Evolutionary conservation across 2,329 filamentous ascomycete genomes (phyloP).

Genomic region (Cylindrodendrum hubeiense): DNA sequence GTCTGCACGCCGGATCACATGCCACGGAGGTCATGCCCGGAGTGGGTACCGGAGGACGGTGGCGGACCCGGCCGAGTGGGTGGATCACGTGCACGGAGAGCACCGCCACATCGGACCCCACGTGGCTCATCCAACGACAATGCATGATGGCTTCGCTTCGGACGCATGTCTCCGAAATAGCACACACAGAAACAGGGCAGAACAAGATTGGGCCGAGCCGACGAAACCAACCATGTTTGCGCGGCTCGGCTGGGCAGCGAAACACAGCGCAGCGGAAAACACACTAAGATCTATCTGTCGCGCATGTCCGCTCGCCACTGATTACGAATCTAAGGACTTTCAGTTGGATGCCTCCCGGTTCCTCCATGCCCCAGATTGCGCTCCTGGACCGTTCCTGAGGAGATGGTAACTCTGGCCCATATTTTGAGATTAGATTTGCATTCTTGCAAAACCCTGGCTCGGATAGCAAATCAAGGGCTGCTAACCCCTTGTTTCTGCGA

Average conservation of each 20-base stretch:
- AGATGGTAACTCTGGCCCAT: conserved; percentile 15
- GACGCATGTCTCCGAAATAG: conserved; percentile 37
- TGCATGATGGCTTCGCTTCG: conserved; percentile 23
- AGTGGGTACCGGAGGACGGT: conserved; percentile 35
- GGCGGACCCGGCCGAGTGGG: conserved; percentile 42
- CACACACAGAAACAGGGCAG: conserved; percentile 19
- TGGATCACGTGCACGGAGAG: conserved; percentile 7
- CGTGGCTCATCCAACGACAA: conserved; percentile 37
- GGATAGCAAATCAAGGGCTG: conserved; percentile 21
- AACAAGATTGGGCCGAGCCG: conserved; percentile 21
- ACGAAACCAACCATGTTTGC: background rate
- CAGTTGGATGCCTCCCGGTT: conserved; percentile 24
- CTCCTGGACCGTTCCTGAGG: conserved; percentile 3
- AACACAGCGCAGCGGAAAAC: background rate
- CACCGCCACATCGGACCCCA: conserved; percentile 38
- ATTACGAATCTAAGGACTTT: conserved; percentile 6
- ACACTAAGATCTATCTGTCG: background rate
- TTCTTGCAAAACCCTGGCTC: conserved; percentile 14
- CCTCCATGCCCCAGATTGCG: background rate
- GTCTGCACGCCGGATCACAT: conserved; percentile 40
- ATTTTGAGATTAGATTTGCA: conserved; percentile 22
- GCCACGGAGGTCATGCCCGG: conserved; percentile 36
- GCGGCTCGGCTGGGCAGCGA: conserved; percentile 15
- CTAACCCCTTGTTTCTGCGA: conserved; percentile 24
- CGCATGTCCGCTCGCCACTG: conserved; percentile 15